These are phyloP conservation scores for Linnemannia hyalina DNA, from an alignment of 192 early-diverging fungal genomes.

Conservation along the genomic window DNA sequence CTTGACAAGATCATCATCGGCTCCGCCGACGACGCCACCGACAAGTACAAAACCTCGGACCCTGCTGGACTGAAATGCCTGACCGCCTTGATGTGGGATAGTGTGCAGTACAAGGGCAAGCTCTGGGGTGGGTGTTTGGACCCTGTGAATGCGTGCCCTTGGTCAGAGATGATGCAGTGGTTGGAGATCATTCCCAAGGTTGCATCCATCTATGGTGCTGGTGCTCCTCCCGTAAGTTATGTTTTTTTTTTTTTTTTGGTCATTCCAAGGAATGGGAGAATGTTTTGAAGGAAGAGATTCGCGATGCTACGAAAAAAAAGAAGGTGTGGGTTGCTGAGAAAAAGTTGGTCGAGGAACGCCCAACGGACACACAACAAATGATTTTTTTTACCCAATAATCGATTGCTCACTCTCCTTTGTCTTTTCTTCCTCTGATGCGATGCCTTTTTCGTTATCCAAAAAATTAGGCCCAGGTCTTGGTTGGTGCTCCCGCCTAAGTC, in stretches of 20 bases:
- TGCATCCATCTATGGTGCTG: constrained; percentile 31
- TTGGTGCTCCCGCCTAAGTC: constrained; percentile 29
- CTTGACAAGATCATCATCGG: constrained; percentile 38
- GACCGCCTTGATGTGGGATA: constrained; percentile 42
- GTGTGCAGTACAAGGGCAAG: constrained; percentile 42
- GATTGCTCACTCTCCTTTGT: not conserved
- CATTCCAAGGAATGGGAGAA: too few species aligned
- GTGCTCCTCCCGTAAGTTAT: constrained; percentile 32
- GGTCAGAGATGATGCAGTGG: constrained; percentile 54
- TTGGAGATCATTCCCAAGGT: constrained; percentile 47
- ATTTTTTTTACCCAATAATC: too few species aligned
- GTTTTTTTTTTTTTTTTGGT: too few species aligned
- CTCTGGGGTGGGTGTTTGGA: constrained; percentile 37
- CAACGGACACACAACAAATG: constrained; percentile 9
- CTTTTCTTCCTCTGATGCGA: not conserved
- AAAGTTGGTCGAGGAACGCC: too few species aligned
- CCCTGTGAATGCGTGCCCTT: constrained; percentile 19
- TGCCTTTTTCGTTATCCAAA: not conserved
- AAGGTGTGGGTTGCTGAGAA: not conserved
- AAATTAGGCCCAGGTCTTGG: constrained; percentile 35
- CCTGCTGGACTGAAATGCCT: constrained; percentile 21
- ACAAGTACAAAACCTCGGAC: constrained; percentile 16
- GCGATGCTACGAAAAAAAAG: not conserved
- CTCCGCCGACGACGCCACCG: not conserved
- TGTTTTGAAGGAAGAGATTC: too few species aligned